These are phyloP conservation scores for Cynanchum wilfordii DNA, from an alignment of 257 asterid species.

Conservation along the genomic window DNA sequence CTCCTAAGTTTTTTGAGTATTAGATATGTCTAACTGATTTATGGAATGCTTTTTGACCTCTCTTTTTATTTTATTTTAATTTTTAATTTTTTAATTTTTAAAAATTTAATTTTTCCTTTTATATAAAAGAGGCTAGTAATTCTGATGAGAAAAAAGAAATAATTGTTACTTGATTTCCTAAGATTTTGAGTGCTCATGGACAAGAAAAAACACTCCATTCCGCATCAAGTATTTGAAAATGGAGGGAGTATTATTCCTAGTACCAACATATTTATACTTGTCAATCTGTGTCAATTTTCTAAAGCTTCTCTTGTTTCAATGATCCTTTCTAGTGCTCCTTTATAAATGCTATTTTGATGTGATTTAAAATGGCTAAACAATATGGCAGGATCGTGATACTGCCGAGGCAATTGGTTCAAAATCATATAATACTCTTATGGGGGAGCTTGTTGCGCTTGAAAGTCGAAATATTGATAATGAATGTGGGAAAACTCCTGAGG, in stretches of 20 bases:
- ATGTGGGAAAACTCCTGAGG: conserved; percentile 39
- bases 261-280: not conserved
- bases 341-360: not conserved
- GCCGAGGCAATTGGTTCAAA: conserved; percentile 75
- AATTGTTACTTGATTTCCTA: not conserved
- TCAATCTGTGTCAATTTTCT: not conserved
- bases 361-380: conserved; percentile 1
- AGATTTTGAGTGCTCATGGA: not conserved
- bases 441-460: conserved; percentile 85
- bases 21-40: not conserved
- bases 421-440: conserved; percentile 84
- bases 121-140: no score
- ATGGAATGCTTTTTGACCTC: no score
- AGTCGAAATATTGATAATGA: conserved; percentile 43
- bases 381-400: conserved; percentile 67
- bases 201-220: not conserved
- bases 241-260: not conserved
- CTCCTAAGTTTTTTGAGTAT: no score
- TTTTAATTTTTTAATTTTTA: no score
- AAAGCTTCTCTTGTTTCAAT: not conserved
- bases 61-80: no score
- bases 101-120: no score
- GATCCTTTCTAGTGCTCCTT: not conserved
- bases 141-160: not conserved
- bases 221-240: no score